Conservation (phyloP, 805 yeast genomes). For the Grigorovia humatica region DNA sequence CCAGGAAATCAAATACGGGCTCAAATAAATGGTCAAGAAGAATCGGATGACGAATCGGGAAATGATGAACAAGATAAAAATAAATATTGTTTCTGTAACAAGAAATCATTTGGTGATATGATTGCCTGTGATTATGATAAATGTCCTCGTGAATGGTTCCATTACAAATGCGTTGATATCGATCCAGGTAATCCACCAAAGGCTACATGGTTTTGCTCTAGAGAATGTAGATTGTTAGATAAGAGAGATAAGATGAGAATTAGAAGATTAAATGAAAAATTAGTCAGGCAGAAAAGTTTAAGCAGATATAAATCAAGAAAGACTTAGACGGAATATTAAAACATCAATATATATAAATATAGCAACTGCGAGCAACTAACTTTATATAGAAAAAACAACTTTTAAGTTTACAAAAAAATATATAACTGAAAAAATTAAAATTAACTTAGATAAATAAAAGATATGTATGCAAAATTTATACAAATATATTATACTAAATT, state of each 20-base stretch:
- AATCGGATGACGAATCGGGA: background rate
- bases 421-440: background rate
- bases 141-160: slow-evolving; percentile 73
- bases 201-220: slow-evolving; percentile 68
- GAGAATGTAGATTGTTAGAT: slow-evolving; percentile 18
- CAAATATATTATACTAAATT: slow-evolving; percentile 3
- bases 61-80: background rate
- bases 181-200: slow-evolving; percentile 39
- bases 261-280: background rate
- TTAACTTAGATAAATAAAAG: slow-evolving; percentile 1
- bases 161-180: slow-evolving; percentile 65
- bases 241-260: background rate
- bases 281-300: background rate
- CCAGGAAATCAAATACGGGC: background rate
- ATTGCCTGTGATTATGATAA: slow-evolving; percentile 77
- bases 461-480: slow-evolving; percentile 2
- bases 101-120: slow-evolving; percentile 61
- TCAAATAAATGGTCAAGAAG: too few species aligned
- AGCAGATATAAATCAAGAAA: too few species aligned
- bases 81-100: slow-evolving; percentile 39
- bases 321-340: background rate
- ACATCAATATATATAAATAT: too few species aligned
- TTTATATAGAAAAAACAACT: background rate
- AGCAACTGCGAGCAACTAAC: too few species aligned
- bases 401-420: background rate